Percentiles rank a stretch among this genome's conserved stretches.
These are phyloP conservation scores for Penicillium crustosum DNA, from an alignment of 2,329 filamentous ascomycete species.

Conservation along the genomic window DNA sequence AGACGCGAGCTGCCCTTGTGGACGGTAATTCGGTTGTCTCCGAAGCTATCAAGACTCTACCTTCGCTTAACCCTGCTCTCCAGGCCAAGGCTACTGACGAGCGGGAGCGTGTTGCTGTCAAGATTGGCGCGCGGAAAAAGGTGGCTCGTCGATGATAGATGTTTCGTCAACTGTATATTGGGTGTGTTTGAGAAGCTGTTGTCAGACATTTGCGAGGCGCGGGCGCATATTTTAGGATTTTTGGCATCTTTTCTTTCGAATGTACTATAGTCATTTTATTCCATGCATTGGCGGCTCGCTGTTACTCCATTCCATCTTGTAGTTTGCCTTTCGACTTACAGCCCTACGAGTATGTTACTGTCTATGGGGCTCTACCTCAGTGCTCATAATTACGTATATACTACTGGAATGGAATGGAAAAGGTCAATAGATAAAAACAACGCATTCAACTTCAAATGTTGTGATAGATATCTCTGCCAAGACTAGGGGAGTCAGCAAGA, in stretches of 20 bases:
- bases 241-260: slow-evolving; percentile 27
- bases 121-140: slow-evolving; percentile 27
- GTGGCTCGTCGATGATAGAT: slow-evolving; percentile 19
- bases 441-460: not conserved
- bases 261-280: slow-evolving; percentile 30
- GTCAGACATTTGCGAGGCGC: slow-evolving; percentile 35
- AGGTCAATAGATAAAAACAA: not conserved
- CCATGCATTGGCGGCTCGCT: slow-evolving; percentile 23
- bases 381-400: not conserved
- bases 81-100: slow-evolving; percentile 26
- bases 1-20: slow-evolving; percentile 59
- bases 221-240: slow-evolving; percentile 34
- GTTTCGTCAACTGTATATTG: slow-evolving; percentile 19
- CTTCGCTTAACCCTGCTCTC: slow-evolving; percentile 34
- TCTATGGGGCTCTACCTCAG: not conserved
- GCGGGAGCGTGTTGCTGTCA: slow-evolving; percentile 29
- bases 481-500: not conserved
- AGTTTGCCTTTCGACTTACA: not conserved
- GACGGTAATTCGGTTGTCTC: slow-evolving; percentile 46
- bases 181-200: slow-evolving; percentile 27
- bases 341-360: not conserved
- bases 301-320: not conserved
- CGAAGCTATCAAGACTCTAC: slow-evolving; percentile 33
- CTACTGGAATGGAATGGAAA: not conserved
- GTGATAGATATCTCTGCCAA: not conserved